Percentiles rank a stretch among this genome's conserved stretches.
Evolutionary conservation across 164 flowering plant genomes (phyloP).

Genomic region (Tetracentron sinense): DNA sequence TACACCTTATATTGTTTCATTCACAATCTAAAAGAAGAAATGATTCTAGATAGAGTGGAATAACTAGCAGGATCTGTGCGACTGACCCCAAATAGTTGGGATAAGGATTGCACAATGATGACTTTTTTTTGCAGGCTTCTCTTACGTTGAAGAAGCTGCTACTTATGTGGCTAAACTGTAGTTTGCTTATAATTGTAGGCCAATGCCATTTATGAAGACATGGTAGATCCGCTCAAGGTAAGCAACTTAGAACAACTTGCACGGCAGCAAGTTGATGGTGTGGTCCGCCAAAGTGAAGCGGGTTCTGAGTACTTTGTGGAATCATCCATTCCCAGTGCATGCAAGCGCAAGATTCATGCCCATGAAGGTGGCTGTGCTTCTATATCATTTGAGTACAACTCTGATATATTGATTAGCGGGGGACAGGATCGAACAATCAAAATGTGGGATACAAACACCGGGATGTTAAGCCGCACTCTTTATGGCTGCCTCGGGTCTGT

Average conservation of each 20-base stretch:
- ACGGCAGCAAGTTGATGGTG: constrained; percentile 87
- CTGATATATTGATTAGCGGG: constrained; percentile 71
- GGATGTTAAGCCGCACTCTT: constrained; percentile 46
- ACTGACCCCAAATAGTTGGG: no score
- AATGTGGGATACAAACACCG: constrained; percentile 83
- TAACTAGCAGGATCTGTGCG: no score
- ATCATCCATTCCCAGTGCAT: constrained; percentile 53
- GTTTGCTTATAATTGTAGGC: constrained; percentile 37
- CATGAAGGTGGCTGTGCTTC: constrained; percentile 94
- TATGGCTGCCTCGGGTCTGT: constrained; percentile 83
- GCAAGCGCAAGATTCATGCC: constrained; percentile 65
- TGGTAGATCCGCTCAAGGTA: constrained; percentile 59
- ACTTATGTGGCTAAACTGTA: neutral
- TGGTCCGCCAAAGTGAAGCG: constrained; percentile 76
- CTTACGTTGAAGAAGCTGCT: neutral
- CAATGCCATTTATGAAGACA: constrained; percentile 74
- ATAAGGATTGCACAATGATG: no score
- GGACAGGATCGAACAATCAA: constrained; percentile 83
- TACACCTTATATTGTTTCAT: no score
- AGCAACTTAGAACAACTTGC: constrained; percentile 69
- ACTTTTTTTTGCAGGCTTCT: no score
- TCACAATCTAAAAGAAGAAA: no score
- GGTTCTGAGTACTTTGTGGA: constrained; percentile 72
- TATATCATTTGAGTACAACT: constrained; percentile 61
- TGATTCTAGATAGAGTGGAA: no score